These are phyloP conservation scores for Nakaseomyces glabratus DNA, from an alignment of 1,139 yeast genomes.

Conservation along the genomic window DNA sequence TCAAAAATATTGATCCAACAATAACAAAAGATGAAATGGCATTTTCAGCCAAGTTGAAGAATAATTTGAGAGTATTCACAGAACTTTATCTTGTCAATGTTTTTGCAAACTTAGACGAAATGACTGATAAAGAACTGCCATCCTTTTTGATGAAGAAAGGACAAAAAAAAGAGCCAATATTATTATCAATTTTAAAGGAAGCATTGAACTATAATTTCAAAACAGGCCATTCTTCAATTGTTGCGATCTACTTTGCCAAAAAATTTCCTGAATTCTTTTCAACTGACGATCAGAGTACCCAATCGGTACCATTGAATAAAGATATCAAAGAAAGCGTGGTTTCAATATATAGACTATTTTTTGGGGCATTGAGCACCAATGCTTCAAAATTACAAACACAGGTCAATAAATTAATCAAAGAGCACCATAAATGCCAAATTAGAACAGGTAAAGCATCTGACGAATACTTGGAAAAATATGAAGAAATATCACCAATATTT, in stretches of 20 bases:
- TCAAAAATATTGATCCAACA: conserved; percentile 30
- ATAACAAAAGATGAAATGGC: conserved; percentile 37
- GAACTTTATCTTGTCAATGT: conserved; percentile 62
- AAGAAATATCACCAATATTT: conserved; percentile 34
- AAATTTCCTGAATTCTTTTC: conserved; percentile 36
- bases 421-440: conserved; percentile 48
- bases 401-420: conserved; percentile 33
- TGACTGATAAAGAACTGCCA: conserved; percentile 34
- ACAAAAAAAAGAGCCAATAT: conserved; percentile 34
- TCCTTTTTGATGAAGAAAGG: conserved; percentile 32
- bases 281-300: conserved; percentile 20
- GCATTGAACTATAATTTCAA: conserved; percentile 42
- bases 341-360: conserved; percentile 40
- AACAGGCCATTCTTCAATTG: conserved; percentile 39
- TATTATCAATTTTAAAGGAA: conserved; percentile 46
- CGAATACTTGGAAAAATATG: conserved; percentile 40
- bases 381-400: conserved; percentile 34
- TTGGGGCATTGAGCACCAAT: conserved; percentile 38
- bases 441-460: conserved; percentile 59
- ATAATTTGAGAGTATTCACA: conserved; percentile 44
- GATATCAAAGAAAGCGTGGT: conserved; percentile 7
- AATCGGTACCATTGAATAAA: conserved; percentile 18
- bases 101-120: conserved; percentile 38
- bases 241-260: conserved; percentile 46
- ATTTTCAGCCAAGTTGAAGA: conserved; percentile 40